These are phyloP conservation scores for Plasmodium coatneyi DNA, from an alignment of 169 alveolate species.

Conservation along the genomic window DNA sequence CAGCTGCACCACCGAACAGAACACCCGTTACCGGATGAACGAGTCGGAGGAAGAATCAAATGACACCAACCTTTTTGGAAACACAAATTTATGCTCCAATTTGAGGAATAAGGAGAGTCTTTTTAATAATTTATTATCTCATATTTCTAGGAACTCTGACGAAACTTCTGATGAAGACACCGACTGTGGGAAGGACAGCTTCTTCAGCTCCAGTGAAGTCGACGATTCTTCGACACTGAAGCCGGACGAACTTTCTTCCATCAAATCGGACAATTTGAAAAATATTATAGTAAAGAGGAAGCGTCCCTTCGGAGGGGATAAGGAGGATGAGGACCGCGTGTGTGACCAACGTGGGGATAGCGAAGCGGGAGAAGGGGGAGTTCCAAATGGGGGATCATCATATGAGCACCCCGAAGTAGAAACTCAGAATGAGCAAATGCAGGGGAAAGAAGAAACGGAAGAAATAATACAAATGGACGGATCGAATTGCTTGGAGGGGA, in stretches of 20 bases:
- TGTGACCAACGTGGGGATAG: neutral
- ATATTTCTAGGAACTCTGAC: neutral
- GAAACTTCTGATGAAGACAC: constrained; percentile 61
- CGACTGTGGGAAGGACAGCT: constrained; percentile 64
- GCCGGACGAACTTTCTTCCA: neutral
- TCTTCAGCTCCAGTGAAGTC: constrained; percentile 61
- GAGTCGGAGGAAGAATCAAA: constrained; percentile 24
- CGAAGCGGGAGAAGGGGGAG: neutral
- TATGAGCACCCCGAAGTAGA: neutral
- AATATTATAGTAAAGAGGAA: constrained; percentile 2
- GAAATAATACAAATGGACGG: neutral
- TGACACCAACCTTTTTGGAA: neutral
- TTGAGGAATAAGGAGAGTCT: neutral
- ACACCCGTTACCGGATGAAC: neutral
- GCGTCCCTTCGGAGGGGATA: neutral
- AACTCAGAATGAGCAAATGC: neutral
- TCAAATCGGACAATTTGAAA: neutral
- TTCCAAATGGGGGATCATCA: neutral
- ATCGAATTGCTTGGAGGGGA: neutral
- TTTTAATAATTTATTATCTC: constrained; percentile 18
- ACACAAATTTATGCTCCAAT: neutral
- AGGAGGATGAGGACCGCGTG: neutral
- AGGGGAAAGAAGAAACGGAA: neutral
- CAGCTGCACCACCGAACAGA: neutral
- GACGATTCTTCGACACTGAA: constrained; percentile 13